A percentile compares a stretch with the other conserved stretches of the same genome.
Evolutionary conservation across 257 asterid genomes (phyloP).

Genomic region (Mentha longifolia): DNA sequence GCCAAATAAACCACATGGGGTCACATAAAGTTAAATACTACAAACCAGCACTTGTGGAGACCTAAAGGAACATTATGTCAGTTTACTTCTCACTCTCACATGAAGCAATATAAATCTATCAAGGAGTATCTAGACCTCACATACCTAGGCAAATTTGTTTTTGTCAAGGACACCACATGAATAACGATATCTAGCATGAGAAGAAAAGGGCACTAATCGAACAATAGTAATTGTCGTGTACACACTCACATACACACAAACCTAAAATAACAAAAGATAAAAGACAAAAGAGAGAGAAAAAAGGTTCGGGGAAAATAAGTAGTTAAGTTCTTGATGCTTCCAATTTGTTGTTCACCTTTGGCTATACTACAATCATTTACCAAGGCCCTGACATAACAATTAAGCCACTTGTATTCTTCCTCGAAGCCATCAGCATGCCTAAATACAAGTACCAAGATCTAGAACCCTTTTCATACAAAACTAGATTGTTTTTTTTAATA

Average conservation of each 20-base stretch:
- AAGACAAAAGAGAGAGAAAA: background rate
- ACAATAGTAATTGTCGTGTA: background rate
- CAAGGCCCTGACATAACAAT: background rate
- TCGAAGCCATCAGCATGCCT: conserved; percentile 5
- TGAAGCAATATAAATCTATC: background rate
- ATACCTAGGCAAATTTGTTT: background rate
- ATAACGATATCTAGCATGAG: background rate
- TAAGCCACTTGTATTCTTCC: background rate
- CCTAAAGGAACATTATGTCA: background rate
- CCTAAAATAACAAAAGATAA: background rate
- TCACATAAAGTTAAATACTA: conserved; percentile 3
- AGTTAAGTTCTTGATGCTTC: background rate
- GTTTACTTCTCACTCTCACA: background rate
- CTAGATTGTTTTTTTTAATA: background rate
- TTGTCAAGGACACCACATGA: background rate
- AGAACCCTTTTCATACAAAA: conserved; percentile 12
- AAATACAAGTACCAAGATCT: conserved; percentile 17
- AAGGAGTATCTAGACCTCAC: conserved; percentile 13
- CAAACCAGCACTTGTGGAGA: conserved; percentile 18
- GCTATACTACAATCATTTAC: conserved; percentile 13
- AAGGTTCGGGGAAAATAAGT: too few relatives aligned
- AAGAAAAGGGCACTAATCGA: conserved; percentile 6
- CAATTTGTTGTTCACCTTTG: conserved; percentile 10
- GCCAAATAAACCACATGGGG: background rate
- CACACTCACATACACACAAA: background rate